Evolutionary conservation across 2,329 filamentous ascomycete species (phyloP).

Genomic region (Lojkania enalia): DNA sequence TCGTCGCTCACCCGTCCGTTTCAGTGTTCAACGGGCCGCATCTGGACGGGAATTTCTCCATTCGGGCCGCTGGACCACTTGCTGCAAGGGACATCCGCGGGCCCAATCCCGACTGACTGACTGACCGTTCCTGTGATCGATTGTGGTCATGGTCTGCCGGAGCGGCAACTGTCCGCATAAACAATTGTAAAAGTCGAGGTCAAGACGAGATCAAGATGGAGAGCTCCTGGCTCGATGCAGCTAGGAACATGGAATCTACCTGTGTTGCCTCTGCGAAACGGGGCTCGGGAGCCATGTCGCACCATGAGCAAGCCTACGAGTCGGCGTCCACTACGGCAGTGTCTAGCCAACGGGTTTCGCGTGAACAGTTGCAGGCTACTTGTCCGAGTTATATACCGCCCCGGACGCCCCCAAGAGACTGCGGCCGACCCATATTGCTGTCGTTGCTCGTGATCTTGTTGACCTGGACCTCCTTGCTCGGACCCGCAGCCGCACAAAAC

Average conservation of each 20-base stretch:
- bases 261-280: constrained; percentile 20
- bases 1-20: neutral
- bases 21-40: neutral
- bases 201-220: no score
- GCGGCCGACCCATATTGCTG: constrained; percentile 20
- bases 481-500: constrained; percentile 27
- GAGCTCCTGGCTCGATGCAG: neutral
- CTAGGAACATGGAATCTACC: constrained; percentile 5
- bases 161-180: neutral
- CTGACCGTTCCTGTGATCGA: neutral
- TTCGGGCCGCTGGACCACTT: neutral
- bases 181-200: constrained; percentile 6
- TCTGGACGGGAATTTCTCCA: neutral
- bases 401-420: neutral
- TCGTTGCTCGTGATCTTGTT: constrained; percentile 32
- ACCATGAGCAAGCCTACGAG: constrained; percentile 34
- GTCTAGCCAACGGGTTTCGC: constrained; percentile 2
- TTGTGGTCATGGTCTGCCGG: constrained; percentile 3
- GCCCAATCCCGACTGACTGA: neutral
- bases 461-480: constrained; percentile 30
- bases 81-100: constrained; percentile 3
- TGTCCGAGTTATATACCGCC: constrained; percentile 19
- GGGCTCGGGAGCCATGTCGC: constrained; percentile 35
- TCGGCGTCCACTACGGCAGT: constrained; percentile 12
- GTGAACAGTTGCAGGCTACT: constrained; percentile 21